Evolutionary conservation across 805 yeast genomes (phyloP), one percentile per base, ranked within the genome.

Genomic region (Kuraishia capsulata): DNA sequence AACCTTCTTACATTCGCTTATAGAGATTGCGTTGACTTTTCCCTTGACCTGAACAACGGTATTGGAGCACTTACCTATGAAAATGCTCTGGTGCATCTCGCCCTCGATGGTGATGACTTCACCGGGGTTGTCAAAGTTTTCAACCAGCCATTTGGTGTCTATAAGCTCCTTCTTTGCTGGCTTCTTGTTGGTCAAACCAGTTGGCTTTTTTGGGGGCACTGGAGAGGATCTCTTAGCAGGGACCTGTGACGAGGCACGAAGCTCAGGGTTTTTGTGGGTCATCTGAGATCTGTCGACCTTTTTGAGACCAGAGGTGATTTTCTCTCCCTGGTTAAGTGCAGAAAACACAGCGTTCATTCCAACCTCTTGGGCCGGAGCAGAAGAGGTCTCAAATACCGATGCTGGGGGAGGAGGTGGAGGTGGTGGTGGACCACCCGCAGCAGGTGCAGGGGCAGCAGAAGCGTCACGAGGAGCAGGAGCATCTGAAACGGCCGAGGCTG

Each of bases 391-490:
- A 52, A 77, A 84, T 28, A 82, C 65, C 40, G 78, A 64, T 8
- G 94, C 78, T 20, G 95, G 90, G 8, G 96, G 95, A 2, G 95
- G 86, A 2, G 92, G 90, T 3, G 95, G 95, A 2, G 95, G 95
- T 2, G 97, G 97, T 14, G 95, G 94, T 5, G 71, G 62, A 10
- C 64, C 51, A 4, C 63, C 48, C 21, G 59, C 48, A 10, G 68
- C 52, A 20, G 62, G 42, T 10, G 68, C 53, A 3, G 75, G 53
- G 2, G 66, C 49, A n/a, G 64, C 50, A n/a, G n/a, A n/a, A n/a
- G n/a, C n/a, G n/a, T n/a, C n/a, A n/a, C n/a, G n/a, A n/a, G n/a
- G n/a, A n/a, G 61, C 39, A 19, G 64, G 46, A 3, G 48, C 43
- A 3, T 56, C 36, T n/a, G n/a, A n/a, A n/a, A n/a, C n/a, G 1